phyloP scores from a whole-genome alignment of 352 stramenopile genomes.

The Phytophthora tubulina region DNA sequence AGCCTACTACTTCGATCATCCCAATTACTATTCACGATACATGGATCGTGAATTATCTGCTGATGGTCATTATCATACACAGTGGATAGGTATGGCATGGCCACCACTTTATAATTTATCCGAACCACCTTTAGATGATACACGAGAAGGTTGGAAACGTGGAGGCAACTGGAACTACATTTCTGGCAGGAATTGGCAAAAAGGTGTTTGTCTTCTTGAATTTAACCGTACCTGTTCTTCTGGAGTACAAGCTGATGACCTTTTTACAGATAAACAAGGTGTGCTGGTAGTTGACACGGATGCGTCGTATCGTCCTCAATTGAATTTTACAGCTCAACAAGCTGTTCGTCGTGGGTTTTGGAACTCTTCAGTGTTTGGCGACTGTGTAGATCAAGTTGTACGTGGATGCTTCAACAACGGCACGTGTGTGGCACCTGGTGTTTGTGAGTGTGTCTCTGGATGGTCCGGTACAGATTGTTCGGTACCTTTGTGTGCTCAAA shows the following conservation, averaged over 20 bases:
- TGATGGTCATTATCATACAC: conserved; percentile 88
- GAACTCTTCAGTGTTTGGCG: conserved; percentile 57
- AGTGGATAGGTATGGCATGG: conserved; percentile 93
- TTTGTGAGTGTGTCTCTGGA: conserved; percentile 80
- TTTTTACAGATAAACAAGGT: conserved; percentile 32
- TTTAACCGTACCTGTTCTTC: conserved; percentile 89
- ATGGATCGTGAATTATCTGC: conserved; percentile 91
- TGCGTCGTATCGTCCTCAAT: conserved; percentile 88
- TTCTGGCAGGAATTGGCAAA: conserved; percentile 84
- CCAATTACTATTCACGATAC: conserved; percentile 97
- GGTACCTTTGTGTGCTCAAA: conserved; percentile 76
- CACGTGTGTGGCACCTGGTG: conserved; percentile 91
- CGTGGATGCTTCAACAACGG: conserved; percentile 97
- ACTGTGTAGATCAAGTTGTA: conserved; percentile 94
- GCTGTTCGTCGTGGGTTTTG: conserved; percentile 67
- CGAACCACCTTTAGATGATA: conserved; percentile 86
- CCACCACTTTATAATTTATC: conserved; percentile 92
- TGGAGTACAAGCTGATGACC: conserved; percentile 43
- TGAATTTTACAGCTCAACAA: conserved; percentile 76
- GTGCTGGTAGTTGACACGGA: conserved; percentile 93
- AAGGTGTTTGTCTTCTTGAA: conserved; percentile 94
- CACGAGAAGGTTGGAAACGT: conserved; percentile 92
- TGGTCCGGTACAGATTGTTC: conserved; percentile 88
- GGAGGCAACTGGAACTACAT: conserved; percentile 81
- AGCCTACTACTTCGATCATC: conserved; percentile 91